Percentiles rank a stretch among this genome's conserved stretches.
These are phyloP conservation scores for Straminergon stramineum DNA, from an alignment of 225 moss, liverwort and hornwort species.

Conservation along the genomic window DNA sequence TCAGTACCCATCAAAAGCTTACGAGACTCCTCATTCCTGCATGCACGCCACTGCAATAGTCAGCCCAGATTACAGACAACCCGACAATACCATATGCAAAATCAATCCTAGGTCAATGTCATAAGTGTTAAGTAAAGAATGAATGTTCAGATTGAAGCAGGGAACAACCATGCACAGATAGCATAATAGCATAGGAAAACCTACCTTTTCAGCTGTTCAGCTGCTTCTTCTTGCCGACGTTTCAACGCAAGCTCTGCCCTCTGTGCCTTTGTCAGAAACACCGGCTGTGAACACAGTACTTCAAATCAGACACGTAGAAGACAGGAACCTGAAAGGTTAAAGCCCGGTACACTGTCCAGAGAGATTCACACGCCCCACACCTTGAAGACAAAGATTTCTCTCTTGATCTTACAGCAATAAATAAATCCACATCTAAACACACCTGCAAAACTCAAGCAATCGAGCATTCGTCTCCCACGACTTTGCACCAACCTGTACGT, in stretches of 20 bases:
- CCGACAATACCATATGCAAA: neutral
- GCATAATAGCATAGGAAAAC: neutral
- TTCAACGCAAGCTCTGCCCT: constrained; percentile 76
- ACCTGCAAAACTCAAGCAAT: constrained; percentile 97
- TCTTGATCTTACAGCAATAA: constrained; percentile 55
- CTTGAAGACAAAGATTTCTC: constrained; percentile 51
- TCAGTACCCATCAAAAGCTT: constrained; percentile 52
- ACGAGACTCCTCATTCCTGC: constrained; percentile 84
- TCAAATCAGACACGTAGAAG: neutral
- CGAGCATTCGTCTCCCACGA: constrained; percentile 94
- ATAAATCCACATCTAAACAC: constrained; percentile 79
- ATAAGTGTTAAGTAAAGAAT: neutral
- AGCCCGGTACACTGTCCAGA: constrained; percentile 24
- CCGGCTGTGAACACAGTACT: constrained; percentile 49
- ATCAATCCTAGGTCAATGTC: neutral
- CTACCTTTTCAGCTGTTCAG: constrained; percentile 45
- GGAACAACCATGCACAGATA: neutral
- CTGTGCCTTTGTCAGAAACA: constrained; percentile 79
- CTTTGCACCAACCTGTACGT: constrained; percentile 93
- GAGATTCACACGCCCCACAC: constrained; percentile 43
- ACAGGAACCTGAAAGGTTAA: neutral
- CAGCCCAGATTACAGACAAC: neutral
- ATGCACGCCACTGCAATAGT: neutral
- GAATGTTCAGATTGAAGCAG: neutral
- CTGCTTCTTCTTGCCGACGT: constrained; percentile 76